These are phyloP conservation scores for Phytophthora meadii DNA, from an alignment of 352 stramenopile genomes.

Conservation along the genomic window DNA sequence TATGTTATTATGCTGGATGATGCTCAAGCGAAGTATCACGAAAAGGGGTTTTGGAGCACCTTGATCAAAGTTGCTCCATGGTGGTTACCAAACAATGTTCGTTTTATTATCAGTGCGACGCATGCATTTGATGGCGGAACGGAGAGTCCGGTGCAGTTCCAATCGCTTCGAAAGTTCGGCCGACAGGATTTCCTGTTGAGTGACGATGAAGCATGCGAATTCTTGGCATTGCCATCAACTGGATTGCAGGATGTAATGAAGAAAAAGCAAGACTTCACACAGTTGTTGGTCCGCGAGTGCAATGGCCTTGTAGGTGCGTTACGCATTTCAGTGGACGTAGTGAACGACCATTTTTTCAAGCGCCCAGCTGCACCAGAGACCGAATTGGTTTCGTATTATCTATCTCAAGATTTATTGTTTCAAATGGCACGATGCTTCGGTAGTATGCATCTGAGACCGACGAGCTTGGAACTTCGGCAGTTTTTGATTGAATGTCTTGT, in stretches of 20 bases:
- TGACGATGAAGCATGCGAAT: background rate
- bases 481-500: constrained; percentile 5
- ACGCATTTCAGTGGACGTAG: background rate
- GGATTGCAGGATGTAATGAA: background rate
- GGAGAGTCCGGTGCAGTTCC: background rate
- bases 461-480: background rate
- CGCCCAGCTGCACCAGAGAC: background rate
- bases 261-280: background rate
- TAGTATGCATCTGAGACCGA: background rate
- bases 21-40: background rate
- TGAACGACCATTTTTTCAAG: background rate
- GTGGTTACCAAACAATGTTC: background rate
- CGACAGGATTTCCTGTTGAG: background rate
- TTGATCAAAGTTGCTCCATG: background rate
- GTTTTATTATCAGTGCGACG: constrained; percentile 1
- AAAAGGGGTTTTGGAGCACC: background rate
- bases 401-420: background rate
- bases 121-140: background rate
- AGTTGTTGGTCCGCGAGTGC: constrained; percentile 1
- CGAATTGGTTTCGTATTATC: constrained; percentile 1
- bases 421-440: constrained; percentile 6
- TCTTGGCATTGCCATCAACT: background rate
- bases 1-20: constrained; percentile 1
- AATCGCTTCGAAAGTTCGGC: background rate
- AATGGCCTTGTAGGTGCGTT: constrained; percentile 1